Conservation (phyloP, 306 rosid genomes). For the Astragalus membranaceus region DNA sequence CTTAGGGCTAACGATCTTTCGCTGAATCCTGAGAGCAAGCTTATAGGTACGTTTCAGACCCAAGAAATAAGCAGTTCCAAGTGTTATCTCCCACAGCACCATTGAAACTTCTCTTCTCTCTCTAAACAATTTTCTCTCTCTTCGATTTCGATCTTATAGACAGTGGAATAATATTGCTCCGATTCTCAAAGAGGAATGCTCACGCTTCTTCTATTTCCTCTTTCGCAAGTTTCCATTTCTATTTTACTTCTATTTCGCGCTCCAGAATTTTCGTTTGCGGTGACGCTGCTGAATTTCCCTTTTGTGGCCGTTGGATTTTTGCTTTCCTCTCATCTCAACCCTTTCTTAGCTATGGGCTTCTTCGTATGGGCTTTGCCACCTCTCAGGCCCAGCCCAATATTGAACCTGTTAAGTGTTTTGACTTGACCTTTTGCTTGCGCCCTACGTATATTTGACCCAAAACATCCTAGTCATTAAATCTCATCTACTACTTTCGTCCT, state of each 20-base stretch:
- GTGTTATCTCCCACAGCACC: constrained; percentile 98
- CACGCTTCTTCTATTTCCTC: constrained; percentile 27
- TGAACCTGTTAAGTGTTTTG: background rate
- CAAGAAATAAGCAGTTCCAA: constrained; percentile 85
- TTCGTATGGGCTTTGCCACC: background rate
- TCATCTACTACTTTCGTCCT: background rate
- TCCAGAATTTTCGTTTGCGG: constrained; percentile 8
- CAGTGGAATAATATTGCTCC: background rate
- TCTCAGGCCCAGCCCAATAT: background rate
- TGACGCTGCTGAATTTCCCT: background rate
- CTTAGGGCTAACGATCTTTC: constrained; percentile 56
- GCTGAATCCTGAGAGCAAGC: constrained; percentile 71
- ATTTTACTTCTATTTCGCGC: background rate
- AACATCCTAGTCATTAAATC: background rate
- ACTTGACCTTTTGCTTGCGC: background rate
- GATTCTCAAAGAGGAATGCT: background rate
- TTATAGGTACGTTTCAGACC: constrained; percentile 77
- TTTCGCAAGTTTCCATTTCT: constrained; percentile 29
- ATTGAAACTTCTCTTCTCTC: constrained; percentile 20
- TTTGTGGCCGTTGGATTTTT: constrained; percentile 13
- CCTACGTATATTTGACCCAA: background rate
- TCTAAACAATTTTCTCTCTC: background rate
- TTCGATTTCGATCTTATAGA: background rate
- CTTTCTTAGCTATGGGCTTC: background rate
- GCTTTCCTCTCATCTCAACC: constrained; percentile 9